phyloP scores from a whole-genome alignment of 176 grass and related monocot genomes.

The Eremochloa ophiuroides region DNA sequence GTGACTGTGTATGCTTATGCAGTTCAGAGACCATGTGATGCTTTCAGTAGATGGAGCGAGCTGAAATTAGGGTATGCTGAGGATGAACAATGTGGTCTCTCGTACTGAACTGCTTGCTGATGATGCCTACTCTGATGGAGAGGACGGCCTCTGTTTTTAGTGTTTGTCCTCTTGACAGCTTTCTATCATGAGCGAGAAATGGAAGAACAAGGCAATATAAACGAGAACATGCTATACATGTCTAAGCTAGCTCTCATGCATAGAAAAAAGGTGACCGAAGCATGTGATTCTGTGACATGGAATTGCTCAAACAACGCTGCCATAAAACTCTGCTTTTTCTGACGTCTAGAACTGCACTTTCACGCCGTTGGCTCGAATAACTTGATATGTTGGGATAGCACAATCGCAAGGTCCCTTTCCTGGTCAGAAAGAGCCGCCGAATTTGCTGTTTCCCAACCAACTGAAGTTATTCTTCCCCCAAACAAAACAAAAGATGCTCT shows the following conservation, averaged over 20 bases:
- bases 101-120: not conserved
- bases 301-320: not conserved
- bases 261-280: not conserved
- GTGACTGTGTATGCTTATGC: not conserved
- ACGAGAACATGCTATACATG: no score
- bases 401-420: slow-evolving; percentile 12
- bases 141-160: not conserved
- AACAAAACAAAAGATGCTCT: not conserved
- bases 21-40: slow-evolving; percentile 27
- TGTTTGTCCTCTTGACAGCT: not conserved
- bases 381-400: slow-evolving; percentile 22
- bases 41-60: slow-evolving; percentile 2
- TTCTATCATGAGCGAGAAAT: not conserved
- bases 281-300: slow-evolving; percentile 5
- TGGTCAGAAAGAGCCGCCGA: slow-evolving; percentile 20
- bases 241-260: no score
- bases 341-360: not conserved
- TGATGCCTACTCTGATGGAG: not conserved
- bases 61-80: not conserved
- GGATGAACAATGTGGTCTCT: not conserved
- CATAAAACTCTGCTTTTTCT: slow-evolving; percentile 23
- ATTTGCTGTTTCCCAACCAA: slow-evolving; percentile 17
- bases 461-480: slow-evolving; percentile 10
- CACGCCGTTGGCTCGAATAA: not conserved
- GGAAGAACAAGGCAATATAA: not conserved